A percentile compares a stretch with the other conserved stretches of the same genome.
Evolutionary conservation across 352 stramenopile genomes (phyloP).

Genomic region (Pythium scleroteichum): DNA sequence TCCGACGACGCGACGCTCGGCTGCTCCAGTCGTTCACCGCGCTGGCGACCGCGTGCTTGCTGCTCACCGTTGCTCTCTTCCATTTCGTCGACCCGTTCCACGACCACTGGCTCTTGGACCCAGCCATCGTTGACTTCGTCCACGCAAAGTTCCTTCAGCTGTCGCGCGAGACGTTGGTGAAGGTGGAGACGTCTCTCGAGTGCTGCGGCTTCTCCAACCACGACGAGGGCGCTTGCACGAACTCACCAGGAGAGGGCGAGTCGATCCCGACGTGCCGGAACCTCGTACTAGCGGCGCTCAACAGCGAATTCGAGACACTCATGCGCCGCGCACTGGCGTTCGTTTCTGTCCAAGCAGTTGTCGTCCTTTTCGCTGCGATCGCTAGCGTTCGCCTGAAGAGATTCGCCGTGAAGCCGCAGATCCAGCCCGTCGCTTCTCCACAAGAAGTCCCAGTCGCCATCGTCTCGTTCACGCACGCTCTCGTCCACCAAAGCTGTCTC

Average conservation of each 20-base stretch:
- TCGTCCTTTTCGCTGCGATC: conserved; percentile 3
- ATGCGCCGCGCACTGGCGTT: conserved; percentile 7
- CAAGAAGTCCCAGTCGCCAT: neutral
- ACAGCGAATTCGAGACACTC: conserved; percentile 11
- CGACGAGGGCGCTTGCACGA: conserved; percentile 22
- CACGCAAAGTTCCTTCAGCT: conserved; percentile 25
- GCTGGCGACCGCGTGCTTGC: conserved; percentile 1
- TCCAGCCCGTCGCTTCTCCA: conserved; percentile 8
- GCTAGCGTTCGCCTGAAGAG: conserved; percentile 10
- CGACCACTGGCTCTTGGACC: conserved; percentile 28
- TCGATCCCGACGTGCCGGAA: conserved; percentile 22
- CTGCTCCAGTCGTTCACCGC: conserved; percentile 19
- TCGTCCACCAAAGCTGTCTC: conserved; percentile 20
- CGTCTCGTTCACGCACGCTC: conserved; percentile 16
- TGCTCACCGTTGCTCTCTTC: conserved; percentile 10
- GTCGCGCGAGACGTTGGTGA: conserved; percentile 22
- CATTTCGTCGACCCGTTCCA: conserved; percentile 12
- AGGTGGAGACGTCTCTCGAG: conserved; percentile 29
- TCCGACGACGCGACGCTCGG: conserved; percentile 7
- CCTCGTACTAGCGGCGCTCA: conserved; percentile 11
- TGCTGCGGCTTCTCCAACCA: conserved; percentile 33
- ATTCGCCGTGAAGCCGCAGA: neutral
- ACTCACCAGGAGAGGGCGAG: neutral
- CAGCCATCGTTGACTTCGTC: conserved; percentile 20
- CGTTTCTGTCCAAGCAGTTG: conserved; percentile 3